Percentiles rank a stretch among this genome's conserved stretches.
These are phyloP conservation scores for Triticum timopheevii DNA, from an alignment of 176 grass and related monocot genomes.

Conservation along the genomic window DNA sequence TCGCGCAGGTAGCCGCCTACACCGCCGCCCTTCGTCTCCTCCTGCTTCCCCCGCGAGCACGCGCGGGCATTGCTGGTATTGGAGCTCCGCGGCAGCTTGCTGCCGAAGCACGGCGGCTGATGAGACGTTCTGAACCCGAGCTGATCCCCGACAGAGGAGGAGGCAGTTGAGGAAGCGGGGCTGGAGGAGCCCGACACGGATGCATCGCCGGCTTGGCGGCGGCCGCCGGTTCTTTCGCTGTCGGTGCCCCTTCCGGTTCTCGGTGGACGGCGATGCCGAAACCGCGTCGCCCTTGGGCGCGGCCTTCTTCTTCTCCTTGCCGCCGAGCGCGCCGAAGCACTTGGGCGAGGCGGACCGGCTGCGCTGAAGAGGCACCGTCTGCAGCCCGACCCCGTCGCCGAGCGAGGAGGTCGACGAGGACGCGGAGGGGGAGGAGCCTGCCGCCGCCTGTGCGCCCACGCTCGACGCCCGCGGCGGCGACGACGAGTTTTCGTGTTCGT, in stretches of 20 bases:
- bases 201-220: neutral
- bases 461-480: neutral
- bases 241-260: neutral
- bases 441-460: neutral
- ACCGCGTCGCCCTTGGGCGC: neutral
- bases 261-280: neutral
- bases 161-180: neutral
- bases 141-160: neutral
- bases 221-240: neutral
- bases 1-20: neutral
- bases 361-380: neutral
- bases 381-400: neutral
- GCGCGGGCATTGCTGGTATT: neutral
- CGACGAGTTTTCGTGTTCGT: neutral
- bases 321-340: neutral
- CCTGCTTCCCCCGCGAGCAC: neutral
- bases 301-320: neutral
- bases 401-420: neutral
- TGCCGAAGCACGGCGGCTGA: neutral
- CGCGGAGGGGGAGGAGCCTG: neutral
- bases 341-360: neutral
- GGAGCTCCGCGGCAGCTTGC: neutral
- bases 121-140: neutral
- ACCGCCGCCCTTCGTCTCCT: neutral
- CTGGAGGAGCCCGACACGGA: neutral